These are phyloP conservation scores for Artemisia annua DNA, from an alignment of 129 eudicot species.

Conservation along the genomic window DNA sequence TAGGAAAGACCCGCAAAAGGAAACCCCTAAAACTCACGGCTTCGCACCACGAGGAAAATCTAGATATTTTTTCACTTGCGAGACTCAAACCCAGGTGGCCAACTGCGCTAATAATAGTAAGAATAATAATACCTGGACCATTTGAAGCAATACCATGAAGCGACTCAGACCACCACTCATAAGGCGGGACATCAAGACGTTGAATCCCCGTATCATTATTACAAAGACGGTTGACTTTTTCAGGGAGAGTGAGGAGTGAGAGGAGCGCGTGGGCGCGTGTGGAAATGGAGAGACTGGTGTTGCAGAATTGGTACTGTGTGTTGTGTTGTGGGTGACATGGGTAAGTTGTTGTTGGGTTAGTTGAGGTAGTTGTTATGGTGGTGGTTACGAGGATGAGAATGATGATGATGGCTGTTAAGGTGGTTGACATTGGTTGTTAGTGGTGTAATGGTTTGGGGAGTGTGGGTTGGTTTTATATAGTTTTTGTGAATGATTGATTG, in stretches of 20 bases:
- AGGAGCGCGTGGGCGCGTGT: constrained; percentile 67
- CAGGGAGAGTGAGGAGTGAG: constrained; percentile 64
- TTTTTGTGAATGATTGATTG: too few species aligned
- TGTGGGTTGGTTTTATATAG: too few species aligned
- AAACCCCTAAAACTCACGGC: too few species aligned
- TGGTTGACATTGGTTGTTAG: constrained; percentile 8
- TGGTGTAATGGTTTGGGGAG: background rate
- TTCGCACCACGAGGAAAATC: too few species aligned
- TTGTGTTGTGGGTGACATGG: constrained; percentile 69
- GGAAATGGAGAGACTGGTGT: constrained; percentile 47
- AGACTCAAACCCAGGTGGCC: too few species aligned
- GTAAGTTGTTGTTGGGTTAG: constrained; percentile 24
- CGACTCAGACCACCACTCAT: constrained; percentile 98
- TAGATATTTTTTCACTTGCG: too few species aligned
- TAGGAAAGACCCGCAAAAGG: too few species aligned
- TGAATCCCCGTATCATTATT: constrained; percentile 61
- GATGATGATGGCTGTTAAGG: background rate
- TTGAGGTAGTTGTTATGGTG: constrained; percentile 14
- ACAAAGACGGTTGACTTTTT: constrained; percentile 71
- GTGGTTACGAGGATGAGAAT: constrained; percentile 14
- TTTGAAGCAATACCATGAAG: constrained; percentile 85
- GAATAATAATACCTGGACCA: constrained; percentile 60
- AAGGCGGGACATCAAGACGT: constrained; percentile 71
- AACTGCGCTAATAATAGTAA: too few species aligned
- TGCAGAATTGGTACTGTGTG: constrained; percentile 76